Evolutionary conservation across 345 rosid species (phyloP).

Genomic region (rapeseed (Brassica napus)): DNA sequence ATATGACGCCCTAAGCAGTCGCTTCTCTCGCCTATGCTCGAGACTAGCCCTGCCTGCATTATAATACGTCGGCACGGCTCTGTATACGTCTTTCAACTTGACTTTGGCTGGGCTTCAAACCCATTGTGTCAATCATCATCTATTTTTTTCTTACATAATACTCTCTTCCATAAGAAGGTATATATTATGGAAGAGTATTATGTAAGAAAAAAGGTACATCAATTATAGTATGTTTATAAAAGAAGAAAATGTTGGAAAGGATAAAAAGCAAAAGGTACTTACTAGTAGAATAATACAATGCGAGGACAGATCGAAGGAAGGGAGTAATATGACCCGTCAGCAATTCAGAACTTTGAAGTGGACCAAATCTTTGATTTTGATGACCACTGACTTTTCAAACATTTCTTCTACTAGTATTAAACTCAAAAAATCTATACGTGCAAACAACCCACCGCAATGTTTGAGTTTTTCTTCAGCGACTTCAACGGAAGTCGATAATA

Average conservation of each 20-base stretch:
- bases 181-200: no score
- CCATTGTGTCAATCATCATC: not conserved
- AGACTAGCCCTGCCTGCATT: no score
- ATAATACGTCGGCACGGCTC: not conserved
- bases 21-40: no score
- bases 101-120: not conserved
- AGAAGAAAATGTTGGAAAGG: not conserved
- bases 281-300: not conserved
- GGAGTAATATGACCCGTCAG: not conserved
- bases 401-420: not conserved
- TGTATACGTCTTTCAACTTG: not conserved
- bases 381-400: not conserved
- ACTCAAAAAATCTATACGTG: not conserved
- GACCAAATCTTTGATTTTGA: not conserved
- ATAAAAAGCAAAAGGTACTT: not conserved
- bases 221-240: not conserved
- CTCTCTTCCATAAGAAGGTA: not conserved
- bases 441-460: conserved; percentile 33
- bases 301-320: not conserved
- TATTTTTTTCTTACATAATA: no score
- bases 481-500: conserved; percentile 13
- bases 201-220: no score
- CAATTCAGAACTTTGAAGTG: not conserved
- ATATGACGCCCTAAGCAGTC: no score
- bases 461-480: conserved; percentile 33